Conservation (phyloP, 148 eudicot genomes). For the Rhododendron ferrugineum region DNA sequence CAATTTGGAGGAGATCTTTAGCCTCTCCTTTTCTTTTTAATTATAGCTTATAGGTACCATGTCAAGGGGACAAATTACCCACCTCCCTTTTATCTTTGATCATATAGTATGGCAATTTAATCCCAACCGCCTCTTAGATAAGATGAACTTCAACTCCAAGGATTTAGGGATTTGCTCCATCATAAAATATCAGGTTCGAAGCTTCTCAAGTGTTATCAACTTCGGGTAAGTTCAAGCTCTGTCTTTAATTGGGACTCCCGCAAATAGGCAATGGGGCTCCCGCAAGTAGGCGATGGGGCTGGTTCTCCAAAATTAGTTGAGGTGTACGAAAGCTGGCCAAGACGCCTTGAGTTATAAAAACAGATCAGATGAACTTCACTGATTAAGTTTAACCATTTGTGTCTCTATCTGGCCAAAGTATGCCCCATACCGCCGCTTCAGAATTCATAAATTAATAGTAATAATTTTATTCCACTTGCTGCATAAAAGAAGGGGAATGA, state of each 20-base stretch:
- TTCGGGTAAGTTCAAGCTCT: not conserved
- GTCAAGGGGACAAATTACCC: not conserved
- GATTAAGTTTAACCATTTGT: not conserved
- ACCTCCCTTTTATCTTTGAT: not conserved
- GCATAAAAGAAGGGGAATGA: slow-evolving; percentile 3
- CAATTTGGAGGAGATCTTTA: not conserved
- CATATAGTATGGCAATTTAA: not conserved
- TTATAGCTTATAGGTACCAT: not conserved
- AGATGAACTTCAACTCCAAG: not conserved
- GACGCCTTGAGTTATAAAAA: not conserved
- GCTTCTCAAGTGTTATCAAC: not conserved
- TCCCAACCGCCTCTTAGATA: not conserved
- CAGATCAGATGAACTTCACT: not conserved
- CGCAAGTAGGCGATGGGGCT: too few relatives aligned
- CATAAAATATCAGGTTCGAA: not conserved
- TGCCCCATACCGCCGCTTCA: not conserved
- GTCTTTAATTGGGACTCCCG: not conserved
- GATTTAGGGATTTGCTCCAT: not conserved
- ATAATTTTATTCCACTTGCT: slow-evolving; percentile 8
- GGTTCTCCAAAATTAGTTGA: too few relatives aligned
- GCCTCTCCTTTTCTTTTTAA: not conserved
- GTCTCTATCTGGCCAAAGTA: not conserved
- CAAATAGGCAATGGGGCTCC: not conserved
- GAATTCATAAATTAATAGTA: not conserved
- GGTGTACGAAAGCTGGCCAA: not conserved